Evolutionary conservation across 495 filamentous ascomycete species (phyloP).

Genomic region (Bryoglossum gracile): DNA sequence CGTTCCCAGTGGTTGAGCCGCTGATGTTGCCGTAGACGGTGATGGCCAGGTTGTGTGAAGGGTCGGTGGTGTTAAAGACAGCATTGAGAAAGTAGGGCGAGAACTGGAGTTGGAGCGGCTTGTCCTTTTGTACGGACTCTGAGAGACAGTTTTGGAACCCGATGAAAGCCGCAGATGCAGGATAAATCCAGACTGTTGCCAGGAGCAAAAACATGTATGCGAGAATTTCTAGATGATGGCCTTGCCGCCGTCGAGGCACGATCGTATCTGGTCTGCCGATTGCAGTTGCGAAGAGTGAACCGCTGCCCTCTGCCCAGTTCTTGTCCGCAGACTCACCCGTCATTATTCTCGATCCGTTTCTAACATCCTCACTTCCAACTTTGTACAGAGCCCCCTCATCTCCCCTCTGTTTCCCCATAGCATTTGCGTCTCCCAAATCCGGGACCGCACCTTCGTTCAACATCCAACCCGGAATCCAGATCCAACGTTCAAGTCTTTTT

Average conservation of each 20-base stretch:
- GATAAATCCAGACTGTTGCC: constrained; percentile 14
- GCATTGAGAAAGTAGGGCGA: constrained; percentile 65
- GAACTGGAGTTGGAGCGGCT: constrained; percentile 63
- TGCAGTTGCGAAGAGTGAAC: not conserved
- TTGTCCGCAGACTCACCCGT: constrained; percentile 13
- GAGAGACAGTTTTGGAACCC: constrained; percentile 76
- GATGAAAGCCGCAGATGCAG: constrained; percentile 21
- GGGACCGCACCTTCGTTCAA: no score
- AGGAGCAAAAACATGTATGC: constrained; percentile 16
- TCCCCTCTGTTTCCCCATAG: constrained; percentile 19
- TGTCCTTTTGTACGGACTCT: constrained; percentile 43
- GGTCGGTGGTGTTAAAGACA: constrained; percentile 53
- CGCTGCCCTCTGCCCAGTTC: constrained; percentile 1
- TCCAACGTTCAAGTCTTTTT: no score
- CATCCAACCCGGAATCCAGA: no score
- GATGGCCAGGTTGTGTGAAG: constrained; percentile 62
- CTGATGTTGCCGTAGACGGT: constrained; percentile 90
- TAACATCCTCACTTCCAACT: constrained; percentile 12
- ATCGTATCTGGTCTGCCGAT: not conserved
- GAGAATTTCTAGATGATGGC: not conserved
- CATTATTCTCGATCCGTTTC: constrained; percentile 2
- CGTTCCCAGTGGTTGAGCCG: constrained; percentile 39
- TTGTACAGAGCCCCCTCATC: constrained; percentile 11
- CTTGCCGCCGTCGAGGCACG: not conserved
- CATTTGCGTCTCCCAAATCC: constrained; percentile 16